Conservation (phyloP, 139 green algal species). For the Raphidocelis subcapitata region DNA sequence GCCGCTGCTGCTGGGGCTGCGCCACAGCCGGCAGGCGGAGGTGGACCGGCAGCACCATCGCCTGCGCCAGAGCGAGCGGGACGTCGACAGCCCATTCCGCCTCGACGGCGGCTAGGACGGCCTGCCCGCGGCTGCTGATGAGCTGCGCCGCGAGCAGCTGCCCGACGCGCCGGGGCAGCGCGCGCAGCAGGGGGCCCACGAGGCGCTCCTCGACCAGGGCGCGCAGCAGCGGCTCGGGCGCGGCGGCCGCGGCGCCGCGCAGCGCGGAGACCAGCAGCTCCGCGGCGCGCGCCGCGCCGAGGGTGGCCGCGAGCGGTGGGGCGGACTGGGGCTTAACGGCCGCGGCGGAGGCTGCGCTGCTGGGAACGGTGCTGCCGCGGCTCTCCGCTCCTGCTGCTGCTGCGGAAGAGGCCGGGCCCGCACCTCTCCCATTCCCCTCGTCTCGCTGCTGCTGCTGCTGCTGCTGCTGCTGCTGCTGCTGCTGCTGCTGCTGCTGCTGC, state of each 20-base stretch:
- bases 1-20: neutral
- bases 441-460: constrained; percentile 7
- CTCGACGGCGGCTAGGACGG: constrained; percentile 5
- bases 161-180: neutral
- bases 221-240: constrained; percentile 7
- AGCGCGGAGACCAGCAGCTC: too few species aligned
- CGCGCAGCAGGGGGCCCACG: neutral
- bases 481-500: constrained; percentile 3
- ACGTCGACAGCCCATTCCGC: constrained; percentile 17
- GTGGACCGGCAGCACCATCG: constrained; percentile 20
- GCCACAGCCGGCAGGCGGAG: constrained; percentile 9
- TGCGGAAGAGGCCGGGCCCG: too few species aligned
- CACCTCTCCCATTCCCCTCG: too few species aligned
- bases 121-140: constrained; percentile 6
- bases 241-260: too few species aligned
- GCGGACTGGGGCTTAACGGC: too few species aligned
- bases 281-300: too few species aligned
- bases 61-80: constrained; percentile 22
- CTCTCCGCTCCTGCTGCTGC: too few species aligned
- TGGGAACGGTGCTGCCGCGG: too few species aligned
- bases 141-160: constrained; percentile 21
- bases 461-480: neutral
- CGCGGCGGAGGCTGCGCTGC: too few species aligned
- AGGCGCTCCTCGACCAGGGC: constrained; percentile 18
- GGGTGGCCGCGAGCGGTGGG: too few species aligned